These are phyloP conservation scores for Hyphopichia pseudoburtonii DNA, from an alignment of 1,139 yeast genomes.

Conservation along the genomic window DNA sequence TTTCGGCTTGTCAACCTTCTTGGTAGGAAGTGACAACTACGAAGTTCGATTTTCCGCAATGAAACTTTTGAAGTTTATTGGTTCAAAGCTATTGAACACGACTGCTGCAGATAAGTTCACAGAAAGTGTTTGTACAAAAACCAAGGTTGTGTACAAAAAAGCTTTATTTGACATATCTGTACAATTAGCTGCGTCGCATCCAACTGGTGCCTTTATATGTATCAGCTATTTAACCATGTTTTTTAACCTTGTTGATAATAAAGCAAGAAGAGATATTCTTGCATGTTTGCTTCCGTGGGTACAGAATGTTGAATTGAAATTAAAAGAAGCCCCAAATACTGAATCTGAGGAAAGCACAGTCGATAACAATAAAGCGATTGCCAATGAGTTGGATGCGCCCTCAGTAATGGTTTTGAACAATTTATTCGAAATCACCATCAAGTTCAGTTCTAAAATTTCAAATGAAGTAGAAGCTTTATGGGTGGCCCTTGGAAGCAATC, in stretches of 20 bases:
- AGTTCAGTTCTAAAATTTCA: slow-evolving; percentile 69
- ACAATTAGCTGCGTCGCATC: slow-evolving; percentile 50
- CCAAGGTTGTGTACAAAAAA: slow-evolving; percentile 74
- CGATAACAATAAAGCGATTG: slow-evolving; percentile 4
- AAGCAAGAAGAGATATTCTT: slow-evolving; percentile 69
- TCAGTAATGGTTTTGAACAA: slow-evolving; percentile 81
- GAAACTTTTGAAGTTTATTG: slow-evolving; percentile 55
- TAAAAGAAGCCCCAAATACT: slow-evolving; percentile 16
- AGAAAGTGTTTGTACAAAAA: slow-evolving; percentile 63
- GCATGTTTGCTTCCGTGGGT: slow-evolving; percentile 90
- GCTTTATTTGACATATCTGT: slow-evolving; percentile 71
- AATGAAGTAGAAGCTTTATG: slow-evolving; percentile 92
- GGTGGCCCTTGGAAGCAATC: slow-evolving; percentile 81
- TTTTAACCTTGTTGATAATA: slow-evolving; percentile 59
- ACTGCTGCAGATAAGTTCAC: slow-evolving; percentile 46
- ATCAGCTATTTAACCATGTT: slow-evolving; percentile 74
- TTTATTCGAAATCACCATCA: slow-evolving; percentile 79
- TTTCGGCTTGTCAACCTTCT: slow-evolving; percentile 63
- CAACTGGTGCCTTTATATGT: slow-evolving; percentile 58
- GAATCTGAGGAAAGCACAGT: slow-evolving; percentile 4
- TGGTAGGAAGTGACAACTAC: slow-evolving; percentile 64
- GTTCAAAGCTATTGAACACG: slow-evolving; percentile 49
- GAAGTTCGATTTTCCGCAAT: slow-evolving; percentile 66
- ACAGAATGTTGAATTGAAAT: slow-evolving; percentile 67
- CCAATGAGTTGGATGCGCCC: slow-evolving; percentile 36